Evolutionary conservation across 306 rosid species (phyloP), one percentile per base, ranked within the genome.

Genomic region (Hippophae tibetana): DNA sequence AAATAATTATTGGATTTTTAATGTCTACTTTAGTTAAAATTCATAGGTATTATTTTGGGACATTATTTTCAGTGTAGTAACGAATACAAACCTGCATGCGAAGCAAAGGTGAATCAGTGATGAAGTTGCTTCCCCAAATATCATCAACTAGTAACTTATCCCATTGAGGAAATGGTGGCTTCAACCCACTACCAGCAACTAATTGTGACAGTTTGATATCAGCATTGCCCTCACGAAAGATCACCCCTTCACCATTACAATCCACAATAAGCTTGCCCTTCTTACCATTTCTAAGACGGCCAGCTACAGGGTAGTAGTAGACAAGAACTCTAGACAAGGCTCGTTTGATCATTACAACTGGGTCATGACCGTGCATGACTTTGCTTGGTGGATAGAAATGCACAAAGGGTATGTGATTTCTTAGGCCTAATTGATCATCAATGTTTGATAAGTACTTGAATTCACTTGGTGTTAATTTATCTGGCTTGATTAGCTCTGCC

Each of bases 341-440:
- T 25, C 23, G 44, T 61, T 62, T 69, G 13, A 61, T 53, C 8
- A 61, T 31, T 43, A 5, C 46, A 26, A 49, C 62, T 26, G 62
- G 57, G 52, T 69, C 68, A 27, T 55, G 18, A 7, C 45, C 42
- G 2, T 9, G 38, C 47, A 1, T n/a, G 61, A 57, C 43, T 41
- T 5, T 18, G 26, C n/a, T 46, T 54, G 68, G 62, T 47, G 62
- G 57, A 48, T 54, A 61, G 50, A 61, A 61, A 40, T 61, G 74
- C 62, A 69, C 74, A 49, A 69, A 69, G 2, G 68, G 68, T 54
- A 61, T 69, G 57, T 69, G 73, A 61, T 69, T 69, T 61, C 68
- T 61, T 7, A 69, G 62, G 57, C 74, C 74, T 8, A 9, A 23
- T 48, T 69, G 73, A 63, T 69, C 74, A 56, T 69, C 74, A 7